Evolutionary conservation across 108 stramenopile species (phyloP), one percentile per base, ranked within the genome.

Genomic region (Skeletonema costatum): DNA sequence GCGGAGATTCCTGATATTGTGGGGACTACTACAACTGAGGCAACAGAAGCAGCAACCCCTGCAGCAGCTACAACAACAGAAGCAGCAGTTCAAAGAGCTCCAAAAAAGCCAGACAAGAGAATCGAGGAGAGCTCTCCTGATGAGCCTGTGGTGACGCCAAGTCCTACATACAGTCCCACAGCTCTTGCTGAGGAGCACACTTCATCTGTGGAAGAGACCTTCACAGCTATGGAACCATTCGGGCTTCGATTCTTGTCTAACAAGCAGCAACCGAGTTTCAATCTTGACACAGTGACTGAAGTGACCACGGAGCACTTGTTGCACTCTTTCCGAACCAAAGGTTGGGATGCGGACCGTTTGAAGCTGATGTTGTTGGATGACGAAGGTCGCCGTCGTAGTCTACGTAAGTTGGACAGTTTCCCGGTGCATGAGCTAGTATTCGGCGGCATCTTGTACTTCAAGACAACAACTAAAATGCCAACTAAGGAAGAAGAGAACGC

Each of bases 381-480:
- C 2, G 78, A 79, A 60, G 60, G 53, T 39, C 53, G 53, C 7
- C 19, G 19, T 5, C 53, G 53, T 56, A 8, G 53, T 56, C 25
- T 56, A 25, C 56, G 68, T 21, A 13, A 67, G 14, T 53, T 46
- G 48, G 41, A 35, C 19, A 51, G 21, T 48, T 39, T 39, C 42
- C 66, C 72, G 7, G 71, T 32, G 33, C 58, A 66, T 44, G 69
- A 72, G 29, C 35, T 82, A 11, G 50, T 72, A 29, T 67, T 71
- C 5, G 81, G 81, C 32, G 81, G 81, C n/a, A 61, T 75, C 32
- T 41, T 82, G 30, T 66, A 76, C 65, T 82, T 71, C 32, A 31
- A 65, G 29, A 32, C 8, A 3, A 68, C 35, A 30, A 44, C 29
- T 29, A 11, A 33, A 2, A 68, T 32, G 31, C 81, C 75, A 12